Conservation (phyloP, 2,329 filamentous ascomycete genomes). For the Paramyrothecium roridum region DNA sequence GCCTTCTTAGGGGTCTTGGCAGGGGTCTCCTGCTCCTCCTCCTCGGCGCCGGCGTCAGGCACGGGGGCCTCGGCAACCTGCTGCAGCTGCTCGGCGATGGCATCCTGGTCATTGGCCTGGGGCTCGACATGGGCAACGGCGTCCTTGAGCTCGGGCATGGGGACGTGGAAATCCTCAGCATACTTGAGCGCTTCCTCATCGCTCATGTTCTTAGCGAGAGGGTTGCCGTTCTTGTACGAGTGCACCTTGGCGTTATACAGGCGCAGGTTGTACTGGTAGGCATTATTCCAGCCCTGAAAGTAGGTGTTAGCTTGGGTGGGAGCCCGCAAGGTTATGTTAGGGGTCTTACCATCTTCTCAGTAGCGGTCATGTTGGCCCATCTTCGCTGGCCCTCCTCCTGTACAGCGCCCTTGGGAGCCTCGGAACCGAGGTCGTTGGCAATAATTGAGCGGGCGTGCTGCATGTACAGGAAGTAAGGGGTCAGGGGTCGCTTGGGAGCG, state of each 20-base stretch:
- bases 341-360: conserved; percentile 60
- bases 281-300: conserved; percentile 58
- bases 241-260: conserved; percentile 64
- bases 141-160: conserved; percentile 48
- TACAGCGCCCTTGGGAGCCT: conserved; percentile 79
- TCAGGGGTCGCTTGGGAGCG: conserved; percentile 89
- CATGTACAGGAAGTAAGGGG: conserved; percentile 94
- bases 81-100: conserved; percentile 57
- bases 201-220: conserved; percentile 55
- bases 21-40: conserved; percentile 41
- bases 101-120: conserved; percentile 46
- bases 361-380: conserved; percentile 74
- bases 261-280: conserved; percentile 65
- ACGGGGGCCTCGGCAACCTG: conserved; percentile 31
- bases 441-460: conserved; percentile 83
- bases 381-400: conserved; percentile 82
- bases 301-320: neutral
- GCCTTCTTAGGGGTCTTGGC: conserved; percentile 59
- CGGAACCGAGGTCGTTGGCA: conserved; percentile 70
- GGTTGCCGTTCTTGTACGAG: conserved; percentile 61
- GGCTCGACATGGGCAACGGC: conserved; percentile 26
- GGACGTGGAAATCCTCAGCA: conserved; percentile 55
- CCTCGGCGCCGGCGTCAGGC: conserved; percentile 28
- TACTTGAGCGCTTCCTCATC: conserved; percentile 60
- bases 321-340: neutral